Evolutionary conservation across 345 rosid species (phyloP), one percentile per base, ranked within the genome.

Genomic region (Citrus sinensis): DNA sequence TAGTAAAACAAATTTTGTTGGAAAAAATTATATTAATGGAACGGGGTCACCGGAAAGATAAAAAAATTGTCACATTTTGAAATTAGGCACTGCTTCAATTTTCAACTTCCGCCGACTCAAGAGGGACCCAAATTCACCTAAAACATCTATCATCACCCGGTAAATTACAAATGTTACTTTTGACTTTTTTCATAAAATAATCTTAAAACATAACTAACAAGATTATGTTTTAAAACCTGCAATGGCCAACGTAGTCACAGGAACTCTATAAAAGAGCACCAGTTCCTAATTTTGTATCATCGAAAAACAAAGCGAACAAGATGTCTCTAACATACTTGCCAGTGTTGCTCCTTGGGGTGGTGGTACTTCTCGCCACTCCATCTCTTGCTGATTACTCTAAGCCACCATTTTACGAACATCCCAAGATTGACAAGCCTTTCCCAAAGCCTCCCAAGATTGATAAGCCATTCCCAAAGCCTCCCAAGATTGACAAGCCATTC

Each of bases 311-410:
- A 1, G 66, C 19, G 27, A 34, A 16, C n/a, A 75, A 37, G 39
- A 84, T 82, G 89, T 72, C 80, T 66, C 68, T 64, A 22, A 22
- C 66, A 20, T 29, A 74, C 75, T 76, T 76, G 67, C 61, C 81
- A 42, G n/a, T 75, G 17, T 54, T 82, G 71, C 55, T 87, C 55
- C 68, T 85, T 13, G 84, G 80, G 34, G 76, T 77, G 20, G 80
- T 75, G 73, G 82, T 46, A 46, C 17, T 67, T 66, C 58, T 77
- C 35, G 25, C 83, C 40, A 70, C 86, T 71, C 74, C 81, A 25
- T 64, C 83, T 39, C 49, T 80, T 13, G 79, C 78, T 35, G 14
- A 39, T 49, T 0, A 22, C 37, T 6, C 63, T 51, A 56, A 72
- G 32, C 51, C 64, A 19, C 74, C 74, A 46, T 46, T 46, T 25